Evolutionary conservation across 495 filamentous ascomycete genomes (phyloP), one percentile per base, ranked within the genome.

Genomic region (Hypoxylon subgilvum): DNA sequence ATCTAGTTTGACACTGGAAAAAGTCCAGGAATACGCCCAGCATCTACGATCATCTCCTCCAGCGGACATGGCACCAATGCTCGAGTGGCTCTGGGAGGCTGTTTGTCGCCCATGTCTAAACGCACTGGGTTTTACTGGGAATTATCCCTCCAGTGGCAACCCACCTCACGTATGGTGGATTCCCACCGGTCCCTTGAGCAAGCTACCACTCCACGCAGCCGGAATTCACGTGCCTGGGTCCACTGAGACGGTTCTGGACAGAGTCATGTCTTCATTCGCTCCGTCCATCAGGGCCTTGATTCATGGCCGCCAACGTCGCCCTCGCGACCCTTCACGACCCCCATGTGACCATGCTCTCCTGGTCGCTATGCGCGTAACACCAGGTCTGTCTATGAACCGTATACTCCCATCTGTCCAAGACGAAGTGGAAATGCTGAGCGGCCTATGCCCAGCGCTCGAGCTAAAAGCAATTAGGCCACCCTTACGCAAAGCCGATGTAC

Each of bases 141-240:
- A 18, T 3, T 18, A 18, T 7, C 8, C 1, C 3, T 35, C 44
- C 6, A 46, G 6, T n/a, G 42, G 21, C 7, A 19, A 19, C 6
- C n/a, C n/a, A n/a, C 23, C 34, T n/a, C 47, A 19, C 21, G 18
- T 49, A 12, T 49, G 47, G 34, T 50, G 34, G 47, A 19, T 50
- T 39, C 47, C 23, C 1, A 50, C 47, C 7, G 47, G 47, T 2
- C n/a, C 7, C 1, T 22, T 40, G 0, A 62, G 39, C 38, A 30
- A 49, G 30, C 41, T 68, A 1, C 65, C 62, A 3, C 21, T 68
- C 28, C 57, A 58, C 44, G 65, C 65, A 14, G 65, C 65, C 1
- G 65, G 65, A 31, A 14, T 0, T 23, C 52, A 68, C 38, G 4
- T 21, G 12, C 19, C 17, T n/a, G 35, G 22, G 1, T 57, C 53